Conservation (phyloP, 2,329 filamentous ascomycete species). For the Zymoseptoria pseudotritici region DNA sequence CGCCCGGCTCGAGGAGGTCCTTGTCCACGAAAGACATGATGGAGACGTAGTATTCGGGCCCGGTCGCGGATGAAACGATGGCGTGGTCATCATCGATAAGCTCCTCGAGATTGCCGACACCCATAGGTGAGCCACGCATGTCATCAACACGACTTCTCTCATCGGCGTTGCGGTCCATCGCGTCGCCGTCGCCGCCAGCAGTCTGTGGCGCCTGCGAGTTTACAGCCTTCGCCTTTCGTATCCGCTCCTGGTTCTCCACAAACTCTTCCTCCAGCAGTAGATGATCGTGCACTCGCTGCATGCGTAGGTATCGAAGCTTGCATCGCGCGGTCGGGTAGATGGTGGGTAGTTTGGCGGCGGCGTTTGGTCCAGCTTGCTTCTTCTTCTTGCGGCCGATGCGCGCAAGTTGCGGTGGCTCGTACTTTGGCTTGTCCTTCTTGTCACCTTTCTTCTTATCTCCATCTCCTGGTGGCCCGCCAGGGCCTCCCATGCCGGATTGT, state of each 20-base stretch:
- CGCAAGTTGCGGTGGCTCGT: conserved; percentile 96
- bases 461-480: conserved; percentile 48
- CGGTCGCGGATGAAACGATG: conserved; percentile 94
- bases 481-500: conserved; percentile 73
- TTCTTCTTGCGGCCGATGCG: conserved; percentile 98
- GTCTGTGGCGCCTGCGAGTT: conserved; percentile 55
- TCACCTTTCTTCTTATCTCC: conserved; percentile 83
- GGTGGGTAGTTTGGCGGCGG: conserved; percentile 87
- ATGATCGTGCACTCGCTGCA: conserved; percentile 98
- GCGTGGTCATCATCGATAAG: conserved; percentile 99
- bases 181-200: conserved; percentile 61
- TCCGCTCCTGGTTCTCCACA: conserved; percentile 94
- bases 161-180: conserved; percentile 82
- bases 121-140: conserved; percentile 98
- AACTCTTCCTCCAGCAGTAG: conserved; percentile 96
- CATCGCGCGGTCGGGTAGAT: conserved; percentile 94
- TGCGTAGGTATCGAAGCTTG: conserved; percentile 91
- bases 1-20: conserved; percentile 90
- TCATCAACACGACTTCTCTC: conserved; percentile 93
- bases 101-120: conserved; percentile 93
- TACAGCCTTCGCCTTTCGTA: conserved; percentile 85
- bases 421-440: conserved; percentile 99
- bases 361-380: conserved; percentile 86
- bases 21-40: conserved; percentile 99
- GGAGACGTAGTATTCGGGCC: conserved; percentile 97